Conservation (phyloP, 148 eudicot genomes). For the Rhododendron simsii region DNA sequence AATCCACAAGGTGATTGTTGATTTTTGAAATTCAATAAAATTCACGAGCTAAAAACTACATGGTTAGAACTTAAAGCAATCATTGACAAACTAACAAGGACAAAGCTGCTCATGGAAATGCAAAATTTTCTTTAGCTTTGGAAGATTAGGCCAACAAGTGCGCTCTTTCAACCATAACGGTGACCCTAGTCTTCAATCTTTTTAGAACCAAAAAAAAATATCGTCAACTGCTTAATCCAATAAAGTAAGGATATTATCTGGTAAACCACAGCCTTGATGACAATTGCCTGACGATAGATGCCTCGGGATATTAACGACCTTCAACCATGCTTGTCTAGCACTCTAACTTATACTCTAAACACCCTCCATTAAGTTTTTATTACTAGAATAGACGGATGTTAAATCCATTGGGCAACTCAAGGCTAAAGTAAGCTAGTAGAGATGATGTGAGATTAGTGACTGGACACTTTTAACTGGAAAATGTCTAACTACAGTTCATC, state of each 20-base stretch:
- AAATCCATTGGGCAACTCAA: neutral
- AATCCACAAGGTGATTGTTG: too few species aligned
- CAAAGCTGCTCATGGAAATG: neutral
- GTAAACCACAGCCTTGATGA: neutral
- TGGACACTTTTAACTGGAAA: neutral
- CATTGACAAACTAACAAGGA: neutral
- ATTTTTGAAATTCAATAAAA: too few species aligned
- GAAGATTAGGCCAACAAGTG: neutral
- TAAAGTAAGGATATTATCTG: neutral
- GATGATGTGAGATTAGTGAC: neutral
- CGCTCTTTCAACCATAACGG: neutral
- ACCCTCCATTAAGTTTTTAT: neutral
- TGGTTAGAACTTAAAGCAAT: neutral
- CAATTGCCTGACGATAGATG: neutral
- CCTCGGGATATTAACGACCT: neutral
- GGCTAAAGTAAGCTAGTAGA: neutral
- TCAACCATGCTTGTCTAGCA: neutral
- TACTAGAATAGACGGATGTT: neutral
- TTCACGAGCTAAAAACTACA: too few species aligned
- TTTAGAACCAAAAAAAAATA: neutral
- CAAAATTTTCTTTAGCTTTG: neutral
- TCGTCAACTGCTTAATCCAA: neutral
- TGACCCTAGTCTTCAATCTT: neutral
- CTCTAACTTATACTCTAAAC: neutral
- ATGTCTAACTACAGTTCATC: neutral